These are phyloP conservation scores for Endogone sp. DNA, from an alignment of 192 early-diverging fungal species.

Conservation along the genomic window DNA sequence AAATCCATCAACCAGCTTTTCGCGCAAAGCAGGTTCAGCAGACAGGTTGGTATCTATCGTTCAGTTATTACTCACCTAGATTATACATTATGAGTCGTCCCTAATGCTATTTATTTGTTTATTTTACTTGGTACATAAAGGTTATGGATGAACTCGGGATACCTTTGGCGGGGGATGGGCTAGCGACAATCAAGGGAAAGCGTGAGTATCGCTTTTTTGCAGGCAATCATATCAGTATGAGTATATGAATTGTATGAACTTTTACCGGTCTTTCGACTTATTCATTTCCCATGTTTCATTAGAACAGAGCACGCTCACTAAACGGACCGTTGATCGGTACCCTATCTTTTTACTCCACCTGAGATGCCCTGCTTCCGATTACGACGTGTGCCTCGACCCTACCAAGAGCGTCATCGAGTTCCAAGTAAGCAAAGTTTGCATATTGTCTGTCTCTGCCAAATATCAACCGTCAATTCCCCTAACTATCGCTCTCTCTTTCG, in stretches of 20 bases:
- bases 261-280: too few species aligned
- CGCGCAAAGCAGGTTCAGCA: conserved; percentile 25
- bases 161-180: not conserved
- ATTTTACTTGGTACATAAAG: not conserved
- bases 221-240: too few species aligned
- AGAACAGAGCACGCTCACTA: not conserved
- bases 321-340: conserved; percentile 5
- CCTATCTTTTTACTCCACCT: conserved; percentile 55
- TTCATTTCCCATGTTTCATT: too few species aligned
- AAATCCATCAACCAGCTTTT: conserved; percentile 34
- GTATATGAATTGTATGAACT: too few species aligned
- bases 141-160: not conserved
- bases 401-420: conserved; percentile 51
- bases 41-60: not conserved
- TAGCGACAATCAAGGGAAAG: not conserved
- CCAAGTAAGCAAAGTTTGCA: conserved; percentile 25
- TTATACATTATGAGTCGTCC: too few species aligned
- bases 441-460: too few species aligned
- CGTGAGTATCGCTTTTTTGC: too few species aligned
- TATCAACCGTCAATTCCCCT: too few species aligned
- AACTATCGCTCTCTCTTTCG: not conserved
- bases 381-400: conserved; percentile 53
- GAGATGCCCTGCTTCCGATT: conserved; percentile 35
- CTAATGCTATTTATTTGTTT: not conserved
- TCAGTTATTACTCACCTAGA: too few species aligned